Conservation (phyloP, 495 filamentous ascomycete species). For the Aspergillus ostianus region DNA sequence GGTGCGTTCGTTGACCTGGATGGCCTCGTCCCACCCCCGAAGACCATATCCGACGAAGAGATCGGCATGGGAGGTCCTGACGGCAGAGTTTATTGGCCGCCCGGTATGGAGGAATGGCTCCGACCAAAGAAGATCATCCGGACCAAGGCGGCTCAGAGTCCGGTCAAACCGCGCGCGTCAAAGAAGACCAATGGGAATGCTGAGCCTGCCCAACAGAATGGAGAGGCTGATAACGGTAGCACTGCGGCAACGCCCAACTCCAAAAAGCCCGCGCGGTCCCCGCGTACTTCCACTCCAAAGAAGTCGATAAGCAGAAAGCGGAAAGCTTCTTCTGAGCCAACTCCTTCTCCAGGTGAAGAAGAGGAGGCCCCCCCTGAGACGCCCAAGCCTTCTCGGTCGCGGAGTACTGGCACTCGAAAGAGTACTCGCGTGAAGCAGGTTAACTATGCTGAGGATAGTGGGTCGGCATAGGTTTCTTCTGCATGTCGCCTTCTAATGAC, state of each 20-base stretch:
- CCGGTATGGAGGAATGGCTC: conserved; percentile 87
- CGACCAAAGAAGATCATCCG: conserved; percentile 73
- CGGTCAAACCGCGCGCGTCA: conserved; percentile 17
- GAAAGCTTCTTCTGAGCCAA: conserved; percentile 28
- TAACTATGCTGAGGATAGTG: conserved; percentile 46
- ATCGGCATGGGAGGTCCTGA: conserved; percentile 85
- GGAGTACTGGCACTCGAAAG: conserved; percentile 23
- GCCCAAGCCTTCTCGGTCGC: conserved; percentile 10
- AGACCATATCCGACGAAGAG: conserved; percentile 61
- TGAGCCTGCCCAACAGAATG: background rate
- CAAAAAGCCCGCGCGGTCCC: conserved; percentile 17
- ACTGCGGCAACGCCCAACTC: conserved; percentile 22
- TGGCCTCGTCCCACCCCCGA: conserved; percentile 42
- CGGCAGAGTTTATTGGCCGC: conserved; percentile 89
- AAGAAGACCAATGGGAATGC: conserved; percentile 22
- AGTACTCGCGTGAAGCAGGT: conserved; percentile 43
- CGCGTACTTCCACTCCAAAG: conserved; percentile 21
- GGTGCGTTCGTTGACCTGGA: conserved; percentile 51
- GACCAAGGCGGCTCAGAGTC: conserved; percentile 44
- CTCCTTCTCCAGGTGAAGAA: conserved; percentile 29
- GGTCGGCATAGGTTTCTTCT: conserved; percentile 12
- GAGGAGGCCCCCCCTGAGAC: conserved; percentile 20
- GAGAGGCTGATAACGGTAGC: conserved; percentile 9
- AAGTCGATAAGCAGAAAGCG: conserved; percentile 35
- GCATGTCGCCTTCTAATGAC: too few relatives aligned